Conservation (phyloP, 2,329 filamentous ascomycete species). For the Aspergillus versicolor region DNA sequence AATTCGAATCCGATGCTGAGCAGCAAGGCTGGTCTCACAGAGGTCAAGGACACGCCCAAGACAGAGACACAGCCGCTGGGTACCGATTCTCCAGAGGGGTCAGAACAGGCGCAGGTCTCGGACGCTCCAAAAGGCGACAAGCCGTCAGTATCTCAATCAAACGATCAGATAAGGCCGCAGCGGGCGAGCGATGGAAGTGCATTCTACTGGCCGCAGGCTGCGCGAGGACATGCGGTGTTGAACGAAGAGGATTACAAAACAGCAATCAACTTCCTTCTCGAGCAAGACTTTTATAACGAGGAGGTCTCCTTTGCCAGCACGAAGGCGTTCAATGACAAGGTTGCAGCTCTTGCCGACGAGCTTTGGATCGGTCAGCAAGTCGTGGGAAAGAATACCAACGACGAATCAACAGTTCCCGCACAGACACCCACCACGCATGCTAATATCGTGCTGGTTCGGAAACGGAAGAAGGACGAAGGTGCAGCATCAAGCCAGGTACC, state of each 20-base stretch:
- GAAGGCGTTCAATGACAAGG: conserved; percentile 41
- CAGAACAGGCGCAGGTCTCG: background rate
- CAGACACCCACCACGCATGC: conserved; percentile 26
- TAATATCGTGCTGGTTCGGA: conserved; percentile 34
- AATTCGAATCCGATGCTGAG: conserved; percentile 36
- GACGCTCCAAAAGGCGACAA: background rate
- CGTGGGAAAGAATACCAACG: conserved; percentile 26
- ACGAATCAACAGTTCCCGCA: conserved; percentile 14
- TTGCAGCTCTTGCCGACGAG: conserved; percentile 39
- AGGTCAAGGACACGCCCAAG: conserved; percentile 1
- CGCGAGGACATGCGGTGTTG: conserved; percentile 37
- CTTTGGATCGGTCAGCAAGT: conserved; percentile 38
- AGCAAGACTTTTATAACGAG: conserved; percentile 43
- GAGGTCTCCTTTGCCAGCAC: conserved; percentile 41
- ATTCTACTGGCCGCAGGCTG: conserved; percentile 35
- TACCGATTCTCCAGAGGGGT: background rate
- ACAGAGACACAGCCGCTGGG: background rate
- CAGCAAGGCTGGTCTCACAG: conserved; percentile 17
- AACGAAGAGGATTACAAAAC: conserved; percentile 41
- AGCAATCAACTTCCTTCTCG: conserved; percentile 40
- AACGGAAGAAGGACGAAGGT: conserved; percentile 36
- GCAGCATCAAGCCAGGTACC: conserved; percentile 9
- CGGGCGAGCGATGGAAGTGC: conserved; percentile 21
- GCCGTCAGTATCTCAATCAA: background rate
- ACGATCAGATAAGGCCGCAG: background rate